These are phyloP conservation scores for Senna tora DNA, from an alignment of 306 rosid genomes.

Conservation along the genomic window DNA sequence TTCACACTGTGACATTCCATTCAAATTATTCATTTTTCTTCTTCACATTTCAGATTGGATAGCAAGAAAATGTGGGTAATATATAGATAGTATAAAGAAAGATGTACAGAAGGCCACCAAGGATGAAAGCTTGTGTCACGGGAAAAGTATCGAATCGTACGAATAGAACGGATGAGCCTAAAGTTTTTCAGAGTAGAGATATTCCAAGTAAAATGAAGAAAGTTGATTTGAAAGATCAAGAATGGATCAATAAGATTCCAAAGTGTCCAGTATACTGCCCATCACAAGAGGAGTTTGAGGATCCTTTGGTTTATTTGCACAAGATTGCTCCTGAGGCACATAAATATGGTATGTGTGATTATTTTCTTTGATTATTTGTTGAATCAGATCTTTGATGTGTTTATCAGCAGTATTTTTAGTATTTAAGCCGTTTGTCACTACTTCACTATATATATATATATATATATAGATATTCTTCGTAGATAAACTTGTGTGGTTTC, in stretches of 20 bases:
- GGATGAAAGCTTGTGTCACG: background rate
- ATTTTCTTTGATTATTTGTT: no score
- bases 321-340: constrained; percentile 43
- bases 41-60: background rate
- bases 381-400: no score
- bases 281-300: constrained; percentile 38
- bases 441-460: no score
- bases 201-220: constrained; percentile 16
- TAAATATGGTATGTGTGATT: constrained; percentile 43
- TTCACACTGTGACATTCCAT: no score
- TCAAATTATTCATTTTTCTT: background rate
- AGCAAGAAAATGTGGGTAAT: background rate
- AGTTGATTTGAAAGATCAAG: constrained; percentile 32
- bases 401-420: no score
- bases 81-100: no score
- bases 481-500: background rate
- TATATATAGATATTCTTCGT: no score
- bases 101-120: constrained; percentile 5
- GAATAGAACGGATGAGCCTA: background rate
- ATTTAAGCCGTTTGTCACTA: no score
- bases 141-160: background rate
- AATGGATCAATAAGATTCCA: constrained; percentile 44
- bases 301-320: constrained; percentile 45
- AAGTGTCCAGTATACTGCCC: constrained; percentile 46
- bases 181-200: no score